Evolutionary conservation across 805 yeast species (phyloP), one percentile per base, ranked within the genome.

Genomic region (Cyberlindnera nakhonratchasimensis): DNA sequence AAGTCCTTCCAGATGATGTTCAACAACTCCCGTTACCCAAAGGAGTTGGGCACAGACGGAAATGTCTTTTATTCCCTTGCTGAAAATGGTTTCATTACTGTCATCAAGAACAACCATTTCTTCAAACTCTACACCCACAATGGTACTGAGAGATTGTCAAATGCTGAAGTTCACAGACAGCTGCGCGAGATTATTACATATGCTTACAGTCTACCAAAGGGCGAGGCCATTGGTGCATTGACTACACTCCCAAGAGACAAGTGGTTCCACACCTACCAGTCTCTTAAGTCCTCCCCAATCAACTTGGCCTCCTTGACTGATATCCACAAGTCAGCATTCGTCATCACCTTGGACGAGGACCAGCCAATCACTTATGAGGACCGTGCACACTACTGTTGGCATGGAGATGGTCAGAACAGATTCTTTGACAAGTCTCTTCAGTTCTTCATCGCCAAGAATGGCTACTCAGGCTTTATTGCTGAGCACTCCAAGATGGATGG

Each of bases 401-500:
- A 88, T 67, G 97, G 98, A n/a, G 77, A 88, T 65, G 96, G 97
- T 42, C 66, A 71, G 54, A 91, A 93, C 72, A 75, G 99, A 57
- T 91, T 75, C 71, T 91, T 76, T 63, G 98, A 91, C 71, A 91
- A 91, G 71, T 91, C 96, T 4, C 69, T 86, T 46, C 93, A 91
- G 70, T 81, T 87, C 62, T 75, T 89, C 53, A 79, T 91, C 41
- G 70, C 85, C 46, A 81, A 78, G 48, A 89, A 88, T 64, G 96
- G 93, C 46, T 73, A 80, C 49, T 86, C 96, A 7, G 98, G 97
- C 1, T 91, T 90, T 69, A 67, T 89, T 59, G 97, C 96, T 48
- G 99, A 91, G 70, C 99, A 91, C 70, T 88, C 97, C 18, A 85
- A 79, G 71, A 91, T 91, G 98, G 99, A 91, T 65, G 99, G 98